phyloP scores from a whole-genome alignment of 208 protist species.

The Wallacemonas sp. region DNA sequence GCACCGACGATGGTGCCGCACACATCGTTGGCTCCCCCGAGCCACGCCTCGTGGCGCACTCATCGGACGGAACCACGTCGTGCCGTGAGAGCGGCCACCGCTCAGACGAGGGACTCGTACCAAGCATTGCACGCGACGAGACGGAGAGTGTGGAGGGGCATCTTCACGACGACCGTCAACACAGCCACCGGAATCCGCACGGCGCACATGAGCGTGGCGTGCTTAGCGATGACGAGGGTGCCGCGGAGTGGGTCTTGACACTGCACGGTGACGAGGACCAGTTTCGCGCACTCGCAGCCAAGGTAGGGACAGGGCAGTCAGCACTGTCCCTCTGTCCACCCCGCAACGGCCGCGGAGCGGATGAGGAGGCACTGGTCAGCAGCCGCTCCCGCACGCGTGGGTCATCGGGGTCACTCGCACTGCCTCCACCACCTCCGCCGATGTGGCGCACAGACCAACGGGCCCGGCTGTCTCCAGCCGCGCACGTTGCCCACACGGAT shows the following conservation, averaged over 20 bases:
- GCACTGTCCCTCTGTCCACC: not conserved
- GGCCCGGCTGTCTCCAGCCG: too few species aligned
- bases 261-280: too few species aligned
- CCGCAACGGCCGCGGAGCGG: not conserved
- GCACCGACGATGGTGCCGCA: not conserved
- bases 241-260: not conserved
- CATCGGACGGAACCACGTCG: not conserved
- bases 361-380: slow-evolving; percentile 1
- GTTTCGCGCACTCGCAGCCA: not conserved
- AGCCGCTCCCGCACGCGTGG: slow-evolving; percentile 6
- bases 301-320: not conserved
- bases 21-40: not conserved
- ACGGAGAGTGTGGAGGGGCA: too few species aligned
- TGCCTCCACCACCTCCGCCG: not conserved
- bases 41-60: not conserved
- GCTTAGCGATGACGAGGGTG: not conserved
- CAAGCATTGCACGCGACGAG: not conserved
- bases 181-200: too few species aligned
- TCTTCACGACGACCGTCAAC: not conserved
- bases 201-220: not conserved
- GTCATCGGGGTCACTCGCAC: not conserved
- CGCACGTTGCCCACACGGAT: too few species aligned
- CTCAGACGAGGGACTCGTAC: slow-evolving; percentile 3
- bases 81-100: not conserved
- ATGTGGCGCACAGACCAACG: not conserved